Percentiles rank a stretch among this genome's conserved stretches.
Conservation (phyloP, 768 basidiomycete genomes). For the Xerocomus spinulosus region DNA sequence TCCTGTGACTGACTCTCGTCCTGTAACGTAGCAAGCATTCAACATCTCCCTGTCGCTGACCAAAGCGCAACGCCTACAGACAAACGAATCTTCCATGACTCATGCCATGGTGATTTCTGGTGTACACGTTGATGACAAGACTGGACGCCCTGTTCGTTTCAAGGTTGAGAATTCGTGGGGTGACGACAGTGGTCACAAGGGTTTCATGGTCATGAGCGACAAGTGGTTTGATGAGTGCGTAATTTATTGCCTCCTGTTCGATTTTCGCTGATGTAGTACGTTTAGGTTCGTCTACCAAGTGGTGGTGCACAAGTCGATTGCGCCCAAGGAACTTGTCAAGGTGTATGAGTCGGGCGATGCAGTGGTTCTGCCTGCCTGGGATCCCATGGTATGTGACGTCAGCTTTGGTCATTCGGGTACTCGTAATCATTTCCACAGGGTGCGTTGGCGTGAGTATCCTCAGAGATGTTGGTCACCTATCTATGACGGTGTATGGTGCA, state of each 20-base stretch:
- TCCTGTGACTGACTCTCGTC: slow-evolving; percentile 3
- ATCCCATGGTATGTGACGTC: slow-evolving; percentile 36
- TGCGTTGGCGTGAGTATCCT: slow-evolving; percentile 19
- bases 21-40: slow-evolving; percentile 60
- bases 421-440: slow-evolving; percentile 11
- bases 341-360: slow-evolving; percentile 68
- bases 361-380: slow-evolving; percentile 82
- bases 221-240: slow-evolving; percentile 88
- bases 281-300: slow-evolving; percentile 87
- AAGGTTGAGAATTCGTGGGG: slow-evolving; percentile 98
- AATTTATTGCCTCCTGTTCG: not conserved
- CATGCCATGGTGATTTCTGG: slow-evolving; percentile 87
- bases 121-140: slow-evolving; percentile 72
- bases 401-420: not conserved
- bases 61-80: slow-evolving; percentile 81
- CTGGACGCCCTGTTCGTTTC: slow-evolving; percentile 80
- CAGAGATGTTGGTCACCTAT: not conserved
- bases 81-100: slow-evolving; percentile 87
- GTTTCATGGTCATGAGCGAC: slow-evolving; percentile 90
- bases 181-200: slow-evolving; percentile 67
- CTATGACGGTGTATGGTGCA: not conserved
- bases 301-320: slow-evolving; percentile 76
- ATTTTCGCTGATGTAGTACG: slow-evolving; percentile 2
- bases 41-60: slow-evolving; percentile 73
- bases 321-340: slow-evolving; percentile 75